Percentiles rank a stretch among this genome's conserved stretches.
phyloP scores from a whole-genome alignment of 2,329 filamentous ascomycete species.

The Ophiostoma perfectum region DNA sequence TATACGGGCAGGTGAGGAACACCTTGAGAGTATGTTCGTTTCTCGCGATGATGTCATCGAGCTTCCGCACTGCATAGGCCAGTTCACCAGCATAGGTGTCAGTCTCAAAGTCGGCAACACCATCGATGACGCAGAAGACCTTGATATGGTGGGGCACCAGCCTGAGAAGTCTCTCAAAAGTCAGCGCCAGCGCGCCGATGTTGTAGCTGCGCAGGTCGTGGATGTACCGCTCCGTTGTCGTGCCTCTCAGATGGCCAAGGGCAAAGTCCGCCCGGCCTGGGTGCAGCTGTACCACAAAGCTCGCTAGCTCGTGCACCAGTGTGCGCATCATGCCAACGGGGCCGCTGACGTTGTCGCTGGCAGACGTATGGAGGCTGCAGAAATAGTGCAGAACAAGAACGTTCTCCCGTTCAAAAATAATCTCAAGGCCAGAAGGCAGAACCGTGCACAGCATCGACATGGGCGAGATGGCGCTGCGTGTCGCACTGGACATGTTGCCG shows the following conservation, averaged over 20 bases:
- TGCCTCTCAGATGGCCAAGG: neutral
- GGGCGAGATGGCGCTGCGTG: slow-evolving; percentile 12
- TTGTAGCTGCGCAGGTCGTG: neutral
- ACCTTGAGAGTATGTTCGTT: slow-evolving; percentile 7
- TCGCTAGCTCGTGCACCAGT: neutral
- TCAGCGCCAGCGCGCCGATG: neutral
- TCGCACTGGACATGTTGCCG: slow-evolving; percentile 14
- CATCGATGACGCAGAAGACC: slow-evolving; percentile 16
- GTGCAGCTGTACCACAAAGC: neutral
- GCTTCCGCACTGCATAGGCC: neutral
- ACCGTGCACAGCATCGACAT: slow-evolving; percentile 21
- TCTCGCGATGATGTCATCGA: neutral
- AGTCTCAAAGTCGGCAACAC: slow-evolving; percentile 15
- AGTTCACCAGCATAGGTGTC: neutral
- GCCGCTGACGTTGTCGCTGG: neutral
- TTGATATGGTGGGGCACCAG: neutral
- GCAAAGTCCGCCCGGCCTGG: neutral
- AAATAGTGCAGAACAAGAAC: slow-evolving; percentile 18
- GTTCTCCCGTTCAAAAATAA: neutral
- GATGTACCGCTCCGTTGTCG: neutral
- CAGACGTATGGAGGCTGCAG: slow-evolving; percentile 17
- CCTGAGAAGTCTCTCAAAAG: neutral
- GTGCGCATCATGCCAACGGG: neutral
- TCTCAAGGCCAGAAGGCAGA: neutral
- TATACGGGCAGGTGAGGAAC: slow-evolving; percentile 15